Conservation (phyloP, 2,329 filamentous ascomycete species). For the Talaromyces sp. region DNA sequence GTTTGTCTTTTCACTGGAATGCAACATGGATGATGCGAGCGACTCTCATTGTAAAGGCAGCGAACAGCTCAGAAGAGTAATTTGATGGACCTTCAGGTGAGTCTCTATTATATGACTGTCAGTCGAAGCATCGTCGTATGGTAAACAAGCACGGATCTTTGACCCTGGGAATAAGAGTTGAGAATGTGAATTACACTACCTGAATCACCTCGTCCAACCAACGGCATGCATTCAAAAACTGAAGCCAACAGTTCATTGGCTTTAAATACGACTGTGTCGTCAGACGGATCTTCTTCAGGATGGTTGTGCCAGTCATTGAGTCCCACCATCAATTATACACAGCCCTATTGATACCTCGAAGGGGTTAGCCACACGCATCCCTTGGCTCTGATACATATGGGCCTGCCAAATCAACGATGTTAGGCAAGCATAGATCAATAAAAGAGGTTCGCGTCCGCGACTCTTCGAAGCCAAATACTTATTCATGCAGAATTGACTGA, state of each 20-base stretch:
- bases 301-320: not conserved
- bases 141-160: not conserved
- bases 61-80: not conserved
- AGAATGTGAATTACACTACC: not conserved
- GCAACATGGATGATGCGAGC: not conserved
- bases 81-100: not conserved
- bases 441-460: not conserved
- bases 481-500: slow-evolving; percentile 12
- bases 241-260: not conserved
- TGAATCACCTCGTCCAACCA: not conserved
- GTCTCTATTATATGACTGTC: not conserved
- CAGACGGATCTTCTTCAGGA: slow-evolving; percentile 10
- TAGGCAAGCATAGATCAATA: not conserved
- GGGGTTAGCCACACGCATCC: not conserved
- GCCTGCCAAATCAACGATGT: not conserved
- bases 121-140: not conserved
- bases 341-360: slow-evolving; percentile 15
- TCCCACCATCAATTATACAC: slow-evolving; percentile 3
- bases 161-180: not conserved
- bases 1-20: not conserved
- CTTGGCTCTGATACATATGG: not conserved
- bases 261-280: not conserved
- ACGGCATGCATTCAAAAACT: not conserved
- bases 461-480: not conserved
- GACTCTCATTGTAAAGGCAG: not conserved